phyloP scores from a whole-genome alignment of 371 early-diverging fungal species.

The Coemansia sp. region DNA sequence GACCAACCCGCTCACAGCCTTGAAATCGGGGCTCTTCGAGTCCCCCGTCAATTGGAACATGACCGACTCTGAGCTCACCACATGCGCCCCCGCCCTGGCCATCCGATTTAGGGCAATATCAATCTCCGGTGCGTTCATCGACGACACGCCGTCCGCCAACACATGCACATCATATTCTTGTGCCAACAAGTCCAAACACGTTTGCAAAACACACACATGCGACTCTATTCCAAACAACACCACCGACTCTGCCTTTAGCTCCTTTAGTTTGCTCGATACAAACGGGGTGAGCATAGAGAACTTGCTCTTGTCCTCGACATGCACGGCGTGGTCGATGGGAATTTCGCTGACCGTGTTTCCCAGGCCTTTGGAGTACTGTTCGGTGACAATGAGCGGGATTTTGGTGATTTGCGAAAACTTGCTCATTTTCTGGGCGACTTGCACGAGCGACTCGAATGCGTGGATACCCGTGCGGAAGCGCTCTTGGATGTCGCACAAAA shows the following conservation, averaged over 20 bases:
- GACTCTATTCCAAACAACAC: conserved; percentile 92
- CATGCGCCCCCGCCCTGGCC: conserved; percentile 69
- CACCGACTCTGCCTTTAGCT: conserved; percentile 63
- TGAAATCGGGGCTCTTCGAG: conserved; percentile 76
- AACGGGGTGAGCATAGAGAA: conserved; percentile 87
- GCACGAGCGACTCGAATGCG: conserved; percentile 75
- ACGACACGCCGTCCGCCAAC: conserved; percentile 88
- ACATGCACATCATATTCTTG: conserved; percentile 77
- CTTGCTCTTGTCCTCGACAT: conserved; percentile 67
- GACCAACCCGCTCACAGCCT: conserved; percentile 70
- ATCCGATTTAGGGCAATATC: conserved; percentile 81
- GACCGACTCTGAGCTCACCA: conserved; percentile 87
- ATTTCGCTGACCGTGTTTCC: conserved; percentile 81
- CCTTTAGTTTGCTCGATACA: conserved; percentile 61
- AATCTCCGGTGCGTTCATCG: conserved; percentile 80
- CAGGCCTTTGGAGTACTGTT: conserved; percentile 81
- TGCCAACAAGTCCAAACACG: conserved; percentile 82
- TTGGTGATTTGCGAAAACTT: conserved; percentile 67
- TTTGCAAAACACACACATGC: conserved; percentile 93
- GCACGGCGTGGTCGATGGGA: conserved; percentile 40
- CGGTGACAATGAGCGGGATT: conserved; percentile 86
- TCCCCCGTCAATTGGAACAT: conserved; percentile 88
- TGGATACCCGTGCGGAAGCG: conserved; percentile 79
- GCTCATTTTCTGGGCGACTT: conserved; percentile 89
- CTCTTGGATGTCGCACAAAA: conserved; percentile 93